A percentile compares a stretch with the other conserved stretches of the same genome.
Evolutionary conservation across 2,329 filamentous ascomycete species (phyloP).

Genomic region (Apiospora sp.): DNA sequence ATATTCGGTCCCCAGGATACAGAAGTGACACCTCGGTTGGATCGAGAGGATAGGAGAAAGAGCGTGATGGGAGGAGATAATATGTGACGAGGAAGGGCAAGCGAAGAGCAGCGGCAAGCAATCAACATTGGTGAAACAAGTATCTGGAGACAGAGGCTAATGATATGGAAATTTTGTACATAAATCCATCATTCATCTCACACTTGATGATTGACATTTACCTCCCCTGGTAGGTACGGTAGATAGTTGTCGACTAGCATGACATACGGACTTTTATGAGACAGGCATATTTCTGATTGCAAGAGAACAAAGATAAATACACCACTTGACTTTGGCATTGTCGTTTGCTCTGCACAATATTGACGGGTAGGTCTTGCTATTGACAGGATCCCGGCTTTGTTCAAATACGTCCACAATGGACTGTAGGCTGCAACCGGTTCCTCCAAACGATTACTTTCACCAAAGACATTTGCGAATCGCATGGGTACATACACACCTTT

Average conservation of each 20-base stretch:
- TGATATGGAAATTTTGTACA: background rate
- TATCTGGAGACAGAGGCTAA: background rate
- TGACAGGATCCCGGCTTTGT: background rate
- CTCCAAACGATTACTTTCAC: background rate
- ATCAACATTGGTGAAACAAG: too few relatives aligned
- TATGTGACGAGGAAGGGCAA: too few relatives aligned
- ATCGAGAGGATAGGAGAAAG: background rate
- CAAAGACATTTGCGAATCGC: conserved; percentile 9
- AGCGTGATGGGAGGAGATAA: background rate
- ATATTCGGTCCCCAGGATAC: too few relatives aligned
- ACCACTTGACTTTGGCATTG: background rate
- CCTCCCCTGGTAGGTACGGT: background rate
- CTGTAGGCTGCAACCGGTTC: background rate
- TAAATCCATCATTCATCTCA: background rate
- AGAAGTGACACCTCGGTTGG: background rate
- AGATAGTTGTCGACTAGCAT: background rate
- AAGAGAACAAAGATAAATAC: too few relatives aligned
- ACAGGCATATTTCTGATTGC: too few relatives aligned
- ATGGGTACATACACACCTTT: background rate
- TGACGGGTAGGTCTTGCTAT: background rate
- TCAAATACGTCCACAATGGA: background rate
- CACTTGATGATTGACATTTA: background rate
- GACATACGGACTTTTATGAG: too few relatives aligned
- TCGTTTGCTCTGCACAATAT: background rate
- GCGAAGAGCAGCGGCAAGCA: too few relatives aligned